Percentiles rank a stretch among this genome's conserved stretches.
These are phyloP conservation scores for Monosporozyma solicola DNA, from an alignment of 805 yeast species.

Conservation along the genomic window DNA sequence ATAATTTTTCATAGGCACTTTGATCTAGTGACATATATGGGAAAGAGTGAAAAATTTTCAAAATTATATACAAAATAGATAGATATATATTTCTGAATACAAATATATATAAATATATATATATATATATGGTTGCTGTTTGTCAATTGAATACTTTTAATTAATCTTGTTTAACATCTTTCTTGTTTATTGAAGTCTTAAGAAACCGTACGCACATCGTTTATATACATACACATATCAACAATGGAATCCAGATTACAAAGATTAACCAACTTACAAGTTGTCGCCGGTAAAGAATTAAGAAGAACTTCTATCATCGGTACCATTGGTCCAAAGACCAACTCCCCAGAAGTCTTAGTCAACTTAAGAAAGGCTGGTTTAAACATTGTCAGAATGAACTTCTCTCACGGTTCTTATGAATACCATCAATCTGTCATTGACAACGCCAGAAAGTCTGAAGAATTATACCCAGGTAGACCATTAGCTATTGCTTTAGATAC, in stretches of 20 bases:
- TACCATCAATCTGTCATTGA: conserved; percentile 96
- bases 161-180: not conserved
- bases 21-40: too few species aligned
- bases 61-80: too few species aligned
- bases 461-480: conserved; percentile 88
- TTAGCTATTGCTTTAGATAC: conserved; percentile 97
- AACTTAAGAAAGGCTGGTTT: conserved; percentile 93
- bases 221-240: conserved; percentile 2
- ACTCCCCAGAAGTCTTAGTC: conserved; percentile 74
- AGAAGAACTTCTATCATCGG: conserved; percentile 97
- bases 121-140: not conserved
- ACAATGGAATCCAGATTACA: conserved; percentile 42
- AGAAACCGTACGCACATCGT: not conserved
- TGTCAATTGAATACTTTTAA: not conserved
- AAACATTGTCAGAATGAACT: conserved; percentile 97
- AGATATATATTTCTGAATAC: too few species aligned
- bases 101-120: too few species aligned
- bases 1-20: too few species aligned
- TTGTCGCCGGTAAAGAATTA: conserved; percentile 65
- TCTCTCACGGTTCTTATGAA: conserved; percentile 96
- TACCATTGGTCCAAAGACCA: conserved; percentile 98
- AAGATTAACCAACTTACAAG: conserved; percentile 79
- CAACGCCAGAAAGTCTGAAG: conserved; percentile 92
- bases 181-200: not conserved
- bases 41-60: too few species aligned